Percentiles rank a stretch among this genome's conserved stretches.
Evolutionary conservation across 2,329 filamentous ascomycete genomes (phyloP).

Genomic region (Pseudocercospora musae): DNA sequence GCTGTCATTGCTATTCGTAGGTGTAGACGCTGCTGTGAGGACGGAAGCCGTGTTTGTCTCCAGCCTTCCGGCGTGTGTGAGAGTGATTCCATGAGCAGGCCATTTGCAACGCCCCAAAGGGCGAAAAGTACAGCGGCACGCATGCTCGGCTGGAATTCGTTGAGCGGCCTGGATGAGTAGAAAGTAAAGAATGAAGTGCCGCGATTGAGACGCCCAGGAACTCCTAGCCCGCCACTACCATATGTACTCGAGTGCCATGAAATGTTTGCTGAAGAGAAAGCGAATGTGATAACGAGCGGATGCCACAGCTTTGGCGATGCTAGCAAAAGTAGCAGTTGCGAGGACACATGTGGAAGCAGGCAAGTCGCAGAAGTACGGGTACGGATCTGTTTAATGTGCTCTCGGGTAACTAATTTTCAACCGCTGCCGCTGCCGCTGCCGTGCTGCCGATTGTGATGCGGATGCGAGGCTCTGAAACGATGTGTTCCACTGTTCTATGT

Average conservation of each 20-base stretch:
- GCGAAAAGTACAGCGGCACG: slow-evolving; percentile 3
- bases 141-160: background rate
- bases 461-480: background rate
- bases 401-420: background rate
- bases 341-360: background rate
- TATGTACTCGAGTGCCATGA: background rate
- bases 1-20: slow-evolving; percentile 25
- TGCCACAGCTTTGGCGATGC: background rate
- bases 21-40: slow-evolving; percentile 14
- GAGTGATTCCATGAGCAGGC: slow-evolving; percentile 22
- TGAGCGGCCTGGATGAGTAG: background rate
- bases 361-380: background rate
- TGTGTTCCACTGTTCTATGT: background rate
- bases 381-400: background rate
- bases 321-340: background rate
- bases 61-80: slow-evolving; percentile 21
- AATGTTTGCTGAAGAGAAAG: background rate
- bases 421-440: background rate
- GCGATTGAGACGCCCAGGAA: background rate
- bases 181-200: background rate
- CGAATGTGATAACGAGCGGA: background rate
- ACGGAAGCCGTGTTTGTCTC: slow-evolving; percentile 18
- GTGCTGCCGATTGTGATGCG: background rate
- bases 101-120: slow-evolving; percentile 13
- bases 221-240: background rate